These are phyloP conservation scores for Ailanthus altissimus DNA, from an alignment of 345 rosid species.

Conservation along the genomic window DNA sequence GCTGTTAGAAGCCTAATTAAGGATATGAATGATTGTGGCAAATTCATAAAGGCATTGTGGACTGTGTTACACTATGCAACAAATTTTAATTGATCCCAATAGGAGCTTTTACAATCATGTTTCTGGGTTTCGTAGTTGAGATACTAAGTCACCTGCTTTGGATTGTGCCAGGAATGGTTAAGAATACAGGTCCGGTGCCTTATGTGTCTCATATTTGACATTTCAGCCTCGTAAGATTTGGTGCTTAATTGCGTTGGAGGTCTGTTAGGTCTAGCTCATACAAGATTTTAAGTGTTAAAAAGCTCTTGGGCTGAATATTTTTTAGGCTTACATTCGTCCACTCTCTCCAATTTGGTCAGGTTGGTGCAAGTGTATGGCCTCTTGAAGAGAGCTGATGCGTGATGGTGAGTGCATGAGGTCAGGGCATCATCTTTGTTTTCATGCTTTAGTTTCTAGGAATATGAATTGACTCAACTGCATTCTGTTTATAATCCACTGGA, in stretches of 20 bases:
- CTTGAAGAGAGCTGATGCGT: conserved; percentile 28
- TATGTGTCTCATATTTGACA: conserved; percentile 22
- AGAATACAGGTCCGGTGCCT: conserved; percentile 16
- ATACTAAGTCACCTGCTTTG: background rate
- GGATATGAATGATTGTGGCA: background rate
- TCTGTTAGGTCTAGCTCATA: conserved; percentile 2
- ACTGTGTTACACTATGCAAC: no score
- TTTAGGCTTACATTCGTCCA: conserved; percentile 35
- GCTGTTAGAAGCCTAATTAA: background rate
- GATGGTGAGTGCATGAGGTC: conserved; percentile 23
- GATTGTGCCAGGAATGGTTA: conserved; percentile 22
- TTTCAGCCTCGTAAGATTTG: conserved; percentile 21
- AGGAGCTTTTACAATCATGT: background rate
- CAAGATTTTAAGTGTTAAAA: background rate
- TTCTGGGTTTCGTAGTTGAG: background rate
- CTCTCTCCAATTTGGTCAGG: conserved; percentile 36
- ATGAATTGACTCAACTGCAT: background rate
- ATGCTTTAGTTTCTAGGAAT: conserved; percentile 8
- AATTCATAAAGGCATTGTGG: background rate
- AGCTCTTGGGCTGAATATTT: conserved; percentile 11
- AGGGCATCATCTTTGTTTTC: conserved; percentile 1
- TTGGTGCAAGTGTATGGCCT: conserved; percentile 31
- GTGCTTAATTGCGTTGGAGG: conserved; percentile 4
- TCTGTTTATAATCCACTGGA: background rate
- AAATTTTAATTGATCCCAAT: background rate